Evolutionary conservation across 2,329 filamentous ascomycete genomes (phyloP).

Genomic region (Colletotrichum caudatum): DNA sequence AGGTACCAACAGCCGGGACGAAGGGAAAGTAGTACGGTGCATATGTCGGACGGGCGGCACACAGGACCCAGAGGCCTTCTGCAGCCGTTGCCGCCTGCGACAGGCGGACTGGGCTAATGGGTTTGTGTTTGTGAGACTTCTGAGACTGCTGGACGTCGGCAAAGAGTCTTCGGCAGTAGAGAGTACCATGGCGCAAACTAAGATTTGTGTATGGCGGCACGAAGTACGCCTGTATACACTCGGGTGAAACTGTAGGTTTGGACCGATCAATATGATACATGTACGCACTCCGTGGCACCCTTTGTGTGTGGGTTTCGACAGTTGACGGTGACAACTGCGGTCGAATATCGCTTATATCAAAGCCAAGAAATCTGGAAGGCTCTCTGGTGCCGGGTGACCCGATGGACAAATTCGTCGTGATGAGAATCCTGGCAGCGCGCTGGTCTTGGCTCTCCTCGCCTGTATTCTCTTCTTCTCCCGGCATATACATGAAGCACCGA

Average conservation of each 20-base stretch:
- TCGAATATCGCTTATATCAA: conserved; percentile 29
- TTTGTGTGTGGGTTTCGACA: neutral
- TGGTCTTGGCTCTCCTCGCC: neutral
- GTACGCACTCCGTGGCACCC: conserved; percentile 20
- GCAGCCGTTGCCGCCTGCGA: conserved; percentile 14
- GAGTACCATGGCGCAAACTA: conserved; percentile 18
- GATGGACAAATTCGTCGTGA: conserved; percentile 34
- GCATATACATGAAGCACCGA: conserved; percentile 34
- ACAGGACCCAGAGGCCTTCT: conserved; percentile 16
- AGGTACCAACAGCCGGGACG: conserved; percentile 29
- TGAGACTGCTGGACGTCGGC: conserved; percentile 20
- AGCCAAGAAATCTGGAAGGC: conserved; percentile 33
- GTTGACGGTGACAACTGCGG: neutral
- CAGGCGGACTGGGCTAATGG: neutral
- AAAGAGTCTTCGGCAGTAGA: conserved; percentile 33
- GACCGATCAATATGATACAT: conserved; percentile 34
- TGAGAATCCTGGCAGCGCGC: conserved; percentile 4
- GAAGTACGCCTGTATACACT: conserved; percentile 28
- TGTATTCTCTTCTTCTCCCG: neutral
- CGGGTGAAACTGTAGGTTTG: conserved; percentile 33
- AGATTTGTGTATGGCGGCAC: conserved; percentile 12
- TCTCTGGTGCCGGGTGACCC: conserved; percentile 32
- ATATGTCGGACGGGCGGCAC: conserved; percentile 8
- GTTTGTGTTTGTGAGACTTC: conserved; percentile 2
- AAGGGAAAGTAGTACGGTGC: conserved; percentile 27